Evolutionary conservation across 2,329 filamentous ascomycete species (phyloP).

Genomic region (Rutstroemia sp.): DNA sequence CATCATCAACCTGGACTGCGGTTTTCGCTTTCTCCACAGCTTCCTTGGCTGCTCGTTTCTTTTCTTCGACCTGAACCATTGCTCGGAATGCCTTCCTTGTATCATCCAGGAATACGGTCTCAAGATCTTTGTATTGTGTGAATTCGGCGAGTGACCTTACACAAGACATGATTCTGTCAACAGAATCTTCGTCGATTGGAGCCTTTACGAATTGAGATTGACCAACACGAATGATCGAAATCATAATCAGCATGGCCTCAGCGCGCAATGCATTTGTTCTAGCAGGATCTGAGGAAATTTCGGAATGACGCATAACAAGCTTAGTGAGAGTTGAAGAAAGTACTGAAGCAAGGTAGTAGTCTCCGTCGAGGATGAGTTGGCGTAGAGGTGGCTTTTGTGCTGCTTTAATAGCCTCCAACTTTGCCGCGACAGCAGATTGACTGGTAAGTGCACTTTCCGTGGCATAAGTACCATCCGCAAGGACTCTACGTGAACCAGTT

Average conservation of each 20-base stretch:
- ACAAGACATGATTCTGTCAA: conserved; percentile 98
- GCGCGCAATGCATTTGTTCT: conserved; percentile 91
- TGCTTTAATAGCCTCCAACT: conserved; percentile 91
- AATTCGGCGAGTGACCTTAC: conserved; percentile 90
- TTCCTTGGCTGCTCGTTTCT: conserved; percentile 93
- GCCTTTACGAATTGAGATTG: conserved; percentile 99
- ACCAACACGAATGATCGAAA: conserved; percentile 93
- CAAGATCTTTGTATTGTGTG: conserved; percentile 79
- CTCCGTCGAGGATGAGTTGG: conserved; percentile 91
- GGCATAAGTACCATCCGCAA: conserved; percentile 95
- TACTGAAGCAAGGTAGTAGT: conserved; percentile 92
- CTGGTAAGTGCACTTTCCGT: conserved; percentile 95
- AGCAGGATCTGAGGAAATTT: conserved; percentile 78
- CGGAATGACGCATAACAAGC: conserved; percentile 92
- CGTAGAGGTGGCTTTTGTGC: conserved; percentile 92
- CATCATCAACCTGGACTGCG: conserved; percentile 91
- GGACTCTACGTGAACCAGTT: conserved; percentile 80
- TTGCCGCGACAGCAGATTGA: conserved; percentile 80
- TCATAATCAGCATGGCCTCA: conserved; percentile 99
- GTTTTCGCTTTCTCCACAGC: conserved; percentile 88
- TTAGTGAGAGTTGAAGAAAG: conserved; percentile 95
- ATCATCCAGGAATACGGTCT: conserved; percentile 88
- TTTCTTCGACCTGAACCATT: conserved; percentile 96
- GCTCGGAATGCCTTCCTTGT: conserved; percentile 92
- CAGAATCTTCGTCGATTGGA: conserved; percentile 92